These are phyloP conservation scores for Geotrichum macrosporum DNA, from an alignment of 1,139 yeast species.

Conservation along the genomic window DNA sequence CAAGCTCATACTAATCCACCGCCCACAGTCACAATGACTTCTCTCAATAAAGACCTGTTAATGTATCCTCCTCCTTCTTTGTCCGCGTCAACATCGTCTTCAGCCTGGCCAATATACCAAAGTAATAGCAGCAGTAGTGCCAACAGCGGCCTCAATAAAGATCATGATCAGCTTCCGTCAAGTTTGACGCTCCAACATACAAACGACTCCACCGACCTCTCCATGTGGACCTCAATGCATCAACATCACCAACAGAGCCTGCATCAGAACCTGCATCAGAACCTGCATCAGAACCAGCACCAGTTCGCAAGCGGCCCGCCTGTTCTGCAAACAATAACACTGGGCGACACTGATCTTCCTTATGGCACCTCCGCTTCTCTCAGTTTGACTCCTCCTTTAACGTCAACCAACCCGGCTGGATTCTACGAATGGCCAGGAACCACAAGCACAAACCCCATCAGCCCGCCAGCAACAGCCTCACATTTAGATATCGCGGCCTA, in stretches of 20 bases:
- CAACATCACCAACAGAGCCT: no score
- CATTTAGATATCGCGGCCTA: no score
- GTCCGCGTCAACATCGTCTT: no score
- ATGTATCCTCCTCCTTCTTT: constrained; percentile 3
- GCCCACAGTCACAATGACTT: no score
- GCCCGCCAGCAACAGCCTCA: no score
- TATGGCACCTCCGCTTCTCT: neutral
- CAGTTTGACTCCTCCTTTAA: constrained; percentile 7
- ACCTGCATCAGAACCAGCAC: constrained; percentile 8
- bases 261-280: no score
- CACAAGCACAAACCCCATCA: constrained; percentile 1
- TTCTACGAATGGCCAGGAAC: constrained; percentile 3
- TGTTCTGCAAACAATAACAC: constrained; percentile 9
- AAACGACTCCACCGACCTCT: constrained; percentile 2
- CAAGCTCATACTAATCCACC: no score
- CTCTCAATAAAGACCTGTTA: constrained; percentile 4
- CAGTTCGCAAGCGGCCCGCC: constrained; percentile 2
- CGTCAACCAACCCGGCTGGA: constrained; percentile 4
- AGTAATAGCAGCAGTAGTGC: neutral
- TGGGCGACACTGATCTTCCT: no score
- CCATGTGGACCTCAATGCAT: constrained; percentile 9
- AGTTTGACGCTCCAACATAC: no score
- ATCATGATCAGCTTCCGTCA: no score
- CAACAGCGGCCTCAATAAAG: no score
- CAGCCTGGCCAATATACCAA: constrained; percentile 6